Base-by-base conservation (phyloP, 2,329 filamentous ascomycete genomes). In the Mycosphaerella sp. region DNA sequence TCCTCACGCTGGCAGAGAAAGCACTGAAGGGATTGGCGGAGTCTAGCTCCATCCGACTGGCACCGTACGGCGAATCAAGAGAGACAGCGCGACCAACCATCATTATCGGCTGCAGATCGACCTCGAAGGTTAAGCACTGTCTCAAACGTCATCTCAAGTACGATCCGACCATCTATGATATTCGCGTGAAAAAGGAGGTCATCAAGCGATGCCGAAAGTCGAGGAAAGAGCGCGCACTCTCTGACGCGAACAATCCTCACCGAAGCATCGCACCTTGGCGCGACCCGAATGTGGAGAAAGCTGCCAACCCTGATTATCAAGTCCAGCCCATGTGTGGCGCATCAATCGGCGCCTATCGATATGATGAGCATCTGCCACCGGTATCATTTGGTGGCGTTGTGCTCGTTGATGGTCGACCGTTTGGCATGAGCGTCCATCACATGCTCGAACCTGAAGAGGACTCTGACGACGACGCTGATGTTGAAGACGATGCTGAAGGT, bases 391-490 rank as follows among this genome's bases (percentile, higher is more conserved):
- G 92, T 10, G 92, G 92, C 7, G 79, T 95, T 3, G 83, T 97
- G 40, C 74, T 93, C 32, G 83, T 97, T 1, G 90, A 97, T 66
- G 83, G 87, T 52, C 84, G 86, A 68, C 82, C 88, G 0, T 93
- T 90, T 65, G 92, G 92, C 10, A 93, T 97, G 88, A 96, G 89
- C 21, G 92, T 97, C 0, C 92, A 97, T 66, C 92, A 97, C 70
- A 92, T 97, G 83, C 81, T 97, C 2, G 92, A 96, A 64, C 73
- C 75, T 10, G 75, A 80, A 9, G 80, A 79, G 54, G 77, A 80
- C 9, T 63, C 75, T 43, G 78, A 80, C 42, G 78, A 80, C 38
- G 73, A 70, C 3, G 73, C 75, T 4, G 67, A 66, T 29, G 70
- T 69, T 11, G 74, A 73, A 8, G 69, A 71, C 12, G 67, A 70